These are phyloP conservation scores for Pseudogymnoascus sp. DNA, from an alignment of 2,329 filamentous ascomycete species.

Conservation along the genomic window DNA sequence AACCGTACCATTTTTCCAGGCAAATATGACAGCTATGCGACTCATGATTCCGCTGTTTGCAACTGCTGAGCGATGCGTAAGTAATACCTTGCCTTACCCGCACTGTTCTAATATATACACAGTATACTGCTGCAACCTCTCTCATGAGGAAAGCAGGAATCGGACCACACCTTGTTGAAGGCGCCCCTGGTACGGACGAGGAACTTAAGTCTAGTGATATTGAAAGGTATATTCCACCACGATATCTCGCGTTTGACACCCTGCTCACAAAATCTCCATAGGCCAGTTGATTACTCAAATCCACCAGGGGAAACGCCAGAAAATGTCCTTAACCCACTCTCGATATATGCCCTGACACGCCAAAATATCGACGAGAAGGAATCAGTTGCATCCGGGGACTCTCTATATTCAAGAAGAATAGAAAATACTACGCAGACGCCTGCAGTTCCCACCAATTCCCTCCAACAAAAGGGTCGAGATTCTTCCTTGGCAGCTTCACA, in stretches of 20 bases:
- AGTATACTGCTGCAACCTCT: slow-evolving; percentile 10
- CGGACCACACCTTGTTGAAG: slow-evolving; percentile 10
- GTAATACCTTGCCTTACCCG: not conserved
- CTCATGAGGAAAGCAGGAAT: slow-evolving; percentile 14
- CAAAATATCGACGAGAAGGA: slow-evolving; percentile 24
- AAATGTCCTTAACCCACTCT: slow-evolving; percentile 24
- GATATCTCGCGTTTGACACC: not conserved
- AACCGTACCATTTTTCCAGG: not conserved
- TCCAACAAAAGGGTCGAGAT: no score
- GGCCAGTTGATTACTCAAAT: slow-evolving; percentile 7
- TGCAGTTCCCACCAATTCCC: not conserved
- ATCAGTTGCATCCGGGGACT: slow-evolving; percentile 18
- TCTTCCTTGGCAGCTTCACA: not conserved
- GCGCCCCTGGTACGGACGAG: not conserved
- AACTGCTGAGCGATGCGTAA: slow-evolving; percentile 9
- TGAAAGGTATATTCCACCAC: not conserved
- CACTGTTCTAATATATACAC: not conserved
- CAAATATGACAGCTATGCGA: slow-evolving; percentile 8
- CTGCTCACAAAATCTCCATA: not conserved
- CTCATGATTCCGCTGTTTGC: slow-evolving; percentile 9
- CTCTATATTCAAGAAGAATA: slow-evolving; percentile 1
- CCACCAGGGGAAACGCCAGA: slow-evolving; percentile 21
- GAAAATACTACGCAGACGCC: slow-evolving; percentile 1
- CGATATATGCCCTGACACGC: slow-evolving; percentile 24
- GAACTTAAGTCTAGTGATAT: not conserved